phyloP scores from a whole-genome alignment of 2,329 filamentous ascomycete genomes.

The Emmonsiellopsis sp. region DNA sequence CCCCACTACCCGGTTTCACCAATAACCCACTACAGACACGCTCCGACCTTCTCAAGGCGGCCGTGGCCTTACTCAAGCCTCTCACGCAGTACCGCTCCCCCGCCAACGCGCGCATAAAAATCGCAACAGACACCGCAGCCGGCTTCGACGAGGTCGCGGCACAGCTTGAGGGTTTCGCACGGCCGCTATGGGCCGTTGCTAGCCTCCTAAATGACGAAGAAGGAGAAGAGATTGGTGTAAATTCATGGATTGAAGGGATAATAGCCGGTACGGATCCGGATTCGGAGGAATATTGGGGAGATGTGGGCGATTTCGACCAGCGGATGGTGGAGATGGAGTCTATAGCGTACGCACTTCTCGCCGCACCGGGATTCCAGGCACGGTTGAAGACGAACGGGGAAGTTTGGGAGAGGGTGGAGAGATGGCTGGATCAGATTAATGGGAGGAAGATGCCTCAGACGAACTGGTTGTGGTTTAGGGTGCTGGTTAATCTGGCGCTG shows the following conservation, averaged over 20 bases:
- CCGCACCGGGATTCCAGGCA: constrained; percentile 11
- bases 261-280: constrained; percentile 13
- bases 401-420: constrained; percentile 9
- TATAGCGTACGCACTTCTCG: constrained; percentile 12
- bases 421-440: not conserved
- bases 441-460: constrained; percentile 11
- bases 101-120: constrained; percentile 7
- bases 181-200: constrained; percentile 24
- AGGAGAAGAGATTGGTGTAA: not conserved
- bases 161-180: constrained; percentile 24
- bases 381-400: not conserved
- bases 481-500: constrained; percentile 11
- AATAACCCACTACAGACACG: constrained; percentile 12
- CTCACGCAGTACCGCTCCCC: constrained; percentile 12
- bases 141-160: constrained; percentile 11
- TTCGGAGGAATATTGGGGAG: constrained; percentile 16
- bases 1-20: constrained; percentile 11
- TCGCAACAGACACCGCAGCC: constrained; percentile 12
- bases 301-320: constrained; percentile 13
- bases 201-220: constrained; percentile 15
- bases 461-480: constrained; percentile 14
- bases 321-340: constrained; percentile 18
- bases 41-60: constrained; percentile 9
- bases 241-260: not conserved
- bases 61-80: constrained; percentile 10